Evolutionary conservation across 371 early-diverging fungal species (phyloP), one percentile per base, ranked within the genome.

Genomic region (Mucor mucedo): DNA sequence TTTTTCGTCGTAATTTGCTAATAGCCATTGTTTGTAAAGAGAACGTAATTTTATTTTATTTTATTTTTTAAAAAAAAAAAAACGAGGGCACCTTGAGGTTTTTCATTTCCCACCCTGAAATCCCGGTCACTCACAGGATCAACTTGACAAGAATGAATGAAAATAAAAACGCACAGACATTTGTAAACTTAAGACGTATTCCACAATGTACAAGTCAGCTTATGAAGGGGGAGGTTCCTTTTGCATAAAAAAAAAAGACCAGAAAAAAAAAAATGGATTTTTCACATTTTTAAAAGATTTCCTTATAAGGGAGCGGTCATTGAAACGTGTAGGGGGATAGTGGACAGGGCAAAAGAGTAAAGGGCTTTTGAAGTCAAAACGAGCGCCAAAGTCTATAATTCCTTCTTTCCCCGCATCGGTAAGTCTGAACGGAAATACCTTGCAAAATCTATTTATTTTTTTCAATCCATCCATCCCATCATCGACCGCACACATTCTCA

Each of bases 381-480:
- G 60, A 56, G 64, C 30, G 63, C 44, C 45, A 27, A 57, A 54
- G 41, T 54, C 60, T 49, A 65, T 57, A 66, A 65, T 60, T 65
- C 60, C 74, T 70, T 73, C 74, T 73, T 73, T 73, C 74, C 74
- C 74, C 68, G 74, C 70, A 73, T 70, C 66, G 68, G 74, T 73
- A 73, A 64, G 74, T 67, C 64, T 30, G 28, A 48, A 32, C 21
- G 21, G 21, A 21, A 55, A 60, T 63, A 55, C 54, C 35, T 49
- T 71, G 64, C 63, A 66, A 21, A 21, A 21, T 21, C 21, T 21
- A 21, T 21, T 21, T 21, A 21, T 21, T 21, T 21, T 21, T 21
- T 21, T 21, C 21, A 21, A 21, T 63, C 56, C 66, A 61, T 56
- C 54, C 56, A 60, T 55, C 40, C 35, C 38, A 56, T 35, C 35